These are phyloP conservation scores for Farysia itapuensis DNA, from an alignment of 1,284 basidiomycete genomes.

Conservation along the genomic window DNA sequence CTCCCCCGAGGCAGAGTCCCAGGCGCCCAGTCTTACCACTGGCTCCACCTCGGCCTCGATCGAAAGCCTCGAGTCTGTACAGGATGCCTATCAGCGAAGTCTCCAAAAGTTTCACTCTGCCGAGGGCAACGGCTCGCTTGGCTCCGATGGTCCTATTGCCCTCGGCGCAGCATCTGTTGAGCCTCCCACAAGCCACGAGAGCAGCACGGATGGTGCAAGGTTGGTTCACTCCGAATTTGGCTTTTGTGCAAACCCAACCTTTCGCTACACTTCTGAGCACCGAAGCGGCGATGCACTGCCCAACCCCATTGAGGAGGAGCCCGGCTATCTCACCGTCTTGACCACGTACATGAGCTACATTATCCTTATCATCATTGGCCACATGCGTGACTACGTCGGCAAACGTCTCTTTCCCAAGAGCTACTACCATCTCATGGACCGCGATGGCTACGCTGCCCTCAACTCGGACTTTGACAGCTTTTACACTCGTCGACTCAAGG, in stretches of 20 bases:
- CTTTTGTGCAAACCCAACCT: constrained; percentile 73
- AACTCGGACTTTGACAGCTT: constrained; percentile 99
- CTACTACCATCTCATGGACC: constrained; percentile 69
- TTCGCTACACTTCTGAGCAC: constrained; percentile 71
- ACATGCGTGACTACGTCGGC: constrained; percentile 91
- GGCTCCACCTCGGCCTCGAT: constrained; percentile 49
- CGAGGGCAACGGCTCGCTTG: constrained; percentile 7
- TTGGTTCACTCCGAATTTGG: constrained; percentile 77
- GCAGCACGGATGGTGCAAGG: constrained; percentile 36
- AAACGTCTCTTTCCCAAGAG: constrained; percentile 74
- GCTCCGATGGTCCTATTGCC: constrained; percentile 5
- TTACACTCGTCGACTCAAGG: constrained; percentile 93
- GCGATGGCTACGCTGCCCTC: constrained; percentile 76
- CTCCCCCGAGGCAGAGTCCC: constrained; percentile 32
- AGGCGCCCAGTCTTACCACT: constrained; percentile 49
- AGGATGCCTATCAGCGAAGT: constrained; percentile 35
- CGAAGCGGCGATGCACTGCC: constrained; percentile 39
- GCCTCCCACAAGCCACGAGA: constrained; percentile 33
- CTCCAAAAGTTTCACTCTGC: constrained; percentile 11
- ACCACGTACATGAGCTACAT: constrained; percentile 74
- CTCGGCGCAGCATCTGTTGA: constrained; percentile 8
- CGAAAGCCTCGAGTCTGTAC: constrained; percentile 42
- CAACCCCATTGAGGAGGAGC: constrained; percentile 66
- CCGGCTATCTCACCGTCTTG: constrained; percentile 84
- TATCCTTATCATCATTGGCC: constrained; percentile 75